Percentiles rank a stretch among this genome's conserved stretches.
phyloP scores from a whole-genome alignment of 2,329 filamentous ascomycete species.

The Colletotrichum theobromicola region DNA sequence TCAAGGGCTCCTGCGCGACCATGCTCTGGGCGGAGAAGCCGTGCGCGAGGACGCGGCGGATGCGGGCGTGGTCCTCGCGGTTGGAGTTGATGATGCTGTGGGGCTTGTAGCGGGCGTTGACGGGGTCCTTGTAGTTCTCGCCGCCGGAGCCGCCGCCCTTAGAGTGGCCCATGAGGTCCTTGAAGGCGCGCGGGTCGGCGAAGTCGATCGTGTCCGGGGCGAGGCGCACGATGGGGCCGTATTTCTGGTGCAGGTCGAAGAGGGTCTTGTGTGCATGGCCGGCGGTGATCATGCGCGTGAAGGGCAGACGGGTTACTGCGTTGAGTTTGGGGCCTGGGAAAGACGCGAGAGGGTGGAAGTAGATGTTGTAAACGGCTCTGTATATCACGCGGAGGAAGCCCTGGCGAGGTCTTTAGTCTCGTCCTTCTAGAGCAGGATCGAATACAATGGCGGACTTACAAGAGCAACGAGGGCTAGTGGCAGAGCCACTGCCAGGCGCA shows the following conservation, averaged over 20 bases:
- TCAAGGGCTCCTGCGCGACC: constrained; percentile 33
- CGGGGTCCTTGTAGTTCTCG: constrained; percentile 8
- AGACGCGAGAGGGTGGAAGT: constrained; percentile 35
- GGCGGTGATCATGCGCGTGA: background rate
- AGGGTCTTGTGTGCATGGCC: constrained; percentile 1
- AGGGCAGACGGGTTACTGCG: background rate
- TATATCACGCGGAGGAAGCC: background rate
- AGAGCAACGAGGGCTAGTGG: background rate
- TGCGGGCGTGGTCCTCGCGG: constrained; percentile 24
- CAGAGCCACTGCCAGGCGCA: constrained; percentile 5
- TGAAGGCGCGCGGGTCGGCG: constrained; percentile 37
- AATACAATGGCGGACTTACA: background rate
- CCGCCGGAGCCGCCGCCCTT: background rate
- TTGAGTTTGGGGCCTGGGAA: constrained; percentile 33
- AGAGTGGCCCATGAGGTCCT: constrained; percentile 42
- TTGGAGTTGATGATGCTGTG: constrained; percentile 13
- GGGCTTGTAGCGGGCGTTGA: background rate
- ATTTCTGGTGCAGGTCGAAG: constrained; percentile 21
- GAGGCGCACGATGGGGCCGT: constrained; percentile 42
- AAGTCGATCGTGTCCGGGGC: constrained; percentile 44
- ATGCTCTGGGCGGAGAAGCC: constrained; percentile 35
- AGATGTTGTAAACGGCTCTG: constrained; percentile 32
- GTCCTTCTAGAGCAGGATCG: background rate
- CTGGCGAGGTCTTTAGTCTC: background rate
- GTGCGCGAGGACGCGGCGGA: constrained; percentile 28